Conservation (phyloP, 1,139 yeast genomes). For the Saccharomyces hybrid region DNA sequence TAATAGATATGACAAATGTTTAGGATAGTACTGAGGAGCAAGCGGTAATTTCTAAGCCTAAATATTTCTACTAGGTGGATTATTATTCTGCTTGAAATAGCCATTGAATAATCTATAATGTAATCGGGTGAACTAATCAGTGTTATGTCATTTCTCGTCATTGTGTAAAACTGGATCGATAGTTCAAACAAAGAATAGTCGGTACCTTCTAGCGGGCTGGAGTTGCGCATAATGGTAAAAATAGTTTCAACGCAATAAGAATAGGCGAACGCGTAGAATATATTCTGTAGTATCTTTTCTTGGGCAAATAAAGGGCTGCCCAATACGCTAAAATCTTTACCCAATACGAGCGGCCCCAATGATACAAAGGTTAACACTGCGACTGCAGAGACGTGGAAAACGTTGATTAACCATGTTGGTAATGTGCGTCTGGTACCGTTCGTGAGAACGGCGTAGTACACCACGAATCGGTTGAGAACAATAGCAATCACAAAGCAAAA, state of each 20-base stretch:
- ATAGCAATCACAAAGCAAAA: conserved; percentile 20
- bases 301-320: conserved; percentile 4
- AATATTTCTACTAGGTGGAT: conserved; percentile 26
- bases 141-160: conserved; percentile 7
- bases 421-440: conserved; percentile 7
- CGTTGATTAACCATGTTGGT: conserved; percentile 12
- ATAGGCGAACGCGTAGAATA: conserved; percentile 13
- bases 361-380: conserved; percentile 2
- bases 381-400: conserved; percentile 14
- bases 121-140: conserved; percentile 8
- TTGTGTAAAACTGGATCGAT: conserved; percentile 21
- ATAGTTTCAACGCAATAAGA: conserved; percentile 28
- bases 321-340: not conserved
- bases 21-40: conserved; percentile 19
- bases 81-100: conserved; percentile 19
- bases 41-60: conserved; percentile 15
- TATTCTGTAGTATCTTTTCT: not conserved
- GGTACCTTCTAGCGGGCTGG: conserved; percentile 22
- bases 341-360: conserved; percentile 5
- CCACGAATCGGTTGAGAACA: conserved; percentile 17
- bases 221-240: conserved; percentile 19
- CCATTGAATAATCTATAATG: conserved; percentile 22
- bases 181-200: conserved; percentile 28
- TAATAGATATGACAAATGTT: conserved; percentile 17
- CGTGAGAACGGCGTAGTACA: conserved; percentile 12